A percentile compares a stretch with the other conserved stretches of the same genome.
phyloP scores from a whole-genome alignment of 495 filamentous ascomycete species.

The Xylaria cubensis region DNA sequence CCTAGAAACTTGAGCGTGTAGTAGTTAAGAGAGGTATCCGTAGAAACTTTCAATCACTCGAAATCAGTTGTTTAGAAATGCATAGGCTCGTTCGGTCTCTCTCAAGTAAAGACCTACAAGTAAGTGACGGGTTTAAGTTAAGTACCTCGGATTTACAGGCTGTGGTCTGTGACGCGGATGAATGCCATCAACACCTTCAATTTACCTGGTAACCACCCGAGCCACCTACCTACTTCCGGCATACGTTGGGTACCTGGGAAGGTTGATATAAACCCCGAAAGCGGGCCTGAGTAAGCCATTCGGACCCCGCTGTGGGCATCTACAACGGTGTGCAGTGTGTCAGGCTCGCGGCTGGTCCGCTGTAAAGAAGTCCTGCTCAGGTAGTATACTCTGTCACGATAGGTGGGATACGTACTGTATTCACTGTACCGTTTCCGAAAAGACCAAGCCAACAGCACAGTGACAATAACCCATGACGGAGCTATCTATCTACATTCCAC shows the following conservation, averaged over 20 bases:
- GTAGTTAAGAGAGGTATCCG: not conserved
- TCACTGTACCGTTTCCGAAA: not conserved
- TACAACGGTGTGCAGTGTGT: conserved; percentile 8
- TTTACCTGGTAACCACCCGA: too few species aligned
- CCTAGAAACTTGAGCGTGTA: not conserved
- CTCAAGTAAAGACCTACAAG: not conserved
- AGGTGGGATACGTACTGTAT: not conserved
- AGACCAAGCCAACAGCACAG: not conserved
- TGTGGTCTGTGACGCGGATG: not conserved
- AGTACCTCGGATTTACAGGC: not conserved
- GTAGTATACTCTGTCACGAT: not conserved
- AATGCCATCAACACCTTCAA: not conserved
- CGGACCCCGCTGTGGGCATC: conserved; percentile 22
- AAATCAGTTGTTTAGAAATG: not conserved
- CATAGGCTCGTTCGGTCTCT: not conserved
- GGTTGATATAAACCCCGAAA: not conserved
- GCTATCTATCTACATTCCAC: conserved; percentile 3
- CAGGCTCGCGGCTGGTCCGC: not conserved
- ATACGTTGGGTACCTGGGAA: not conserved
- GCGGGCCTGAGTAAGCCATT: conserved; percentile 27
- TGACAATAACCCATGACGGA: conserved; percentile 13
- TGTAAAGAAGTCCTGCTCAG: conserved; percentile 2
- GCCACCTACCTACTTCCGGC: not conserved
- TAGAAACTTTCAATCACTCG: not conserved
- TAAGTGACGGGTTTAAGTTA: not conserved